Conservation (phyloP, 2,329 filamentous ascomycete genomes). For the Sporothrix pseudoabietina region DNA sequence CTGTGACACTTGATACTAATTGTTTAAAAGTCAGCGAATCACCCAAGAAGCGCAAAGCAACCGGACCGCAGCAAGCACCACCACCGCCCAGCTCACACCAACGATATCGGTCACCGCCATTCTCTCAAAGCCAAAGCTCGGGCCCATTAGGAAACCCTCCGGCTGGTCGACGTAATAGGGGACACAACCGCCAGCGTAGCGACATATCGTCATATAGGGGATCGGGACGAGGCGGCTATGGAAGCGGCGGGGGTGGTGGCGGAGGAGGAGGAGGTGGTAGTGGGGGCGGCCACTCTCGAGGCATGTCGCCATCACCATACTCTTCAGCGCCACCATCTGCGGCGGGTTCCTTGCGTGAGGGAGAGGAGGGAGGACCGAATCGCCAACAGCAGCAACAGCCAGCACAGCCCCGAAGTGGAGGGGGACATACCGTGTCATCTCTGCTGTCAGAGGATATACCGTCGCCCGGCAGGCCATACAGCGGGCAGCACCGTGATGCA, state of each 20-base stretch:
- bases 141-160: constrained; percentile 56
- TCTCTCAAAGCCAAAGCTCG: constrained; percentile 49
- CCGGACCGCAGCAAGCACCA: constrained; percentile 54
- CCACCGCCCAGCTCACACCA: constrained; percentile 51
- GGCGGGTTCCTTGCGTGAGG: constrained; percentile 42
- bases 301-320: constrained; percentile 37
- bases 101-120: constrained; percentile 57
- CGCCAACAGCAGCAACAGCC: constrained; percentile 32
- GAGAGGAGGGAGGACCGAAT: constrained; percentile 39
- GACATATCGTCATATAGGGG: constrained; percentile 59
- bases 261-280: not conserved
- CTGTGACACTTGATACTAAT: constrained; percentile 35
- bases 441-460: constrained; percentile 48
- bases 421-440: constrained; percentile 50
- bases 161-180: constrained; percentile 54
- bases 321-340: constrained; percentile 44
- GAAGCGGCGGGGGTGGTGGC: constrained; percentile 24
- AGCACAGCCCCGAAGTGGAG: constrained; percentile 39
- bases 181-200: constrained; percentile 66
- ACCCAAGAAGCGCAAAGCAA: constrained; percentile 82
- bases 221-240: constrained; percentile 34
- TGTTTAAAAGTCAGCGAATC: constrained; percentile 56
- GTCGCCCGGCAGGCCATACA: constrained; percentile 36
- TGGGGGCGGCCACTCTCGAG: constrained; percentile 37
- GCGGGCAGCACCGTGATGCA: constrained; percentile 32